Evolutionary conservation across 2,329 filamentous ascomycete genomes (phyloP), one percentile per base, ranked within the genome.

Genomic region (Coccinonectria pachysandricola): DNA sequence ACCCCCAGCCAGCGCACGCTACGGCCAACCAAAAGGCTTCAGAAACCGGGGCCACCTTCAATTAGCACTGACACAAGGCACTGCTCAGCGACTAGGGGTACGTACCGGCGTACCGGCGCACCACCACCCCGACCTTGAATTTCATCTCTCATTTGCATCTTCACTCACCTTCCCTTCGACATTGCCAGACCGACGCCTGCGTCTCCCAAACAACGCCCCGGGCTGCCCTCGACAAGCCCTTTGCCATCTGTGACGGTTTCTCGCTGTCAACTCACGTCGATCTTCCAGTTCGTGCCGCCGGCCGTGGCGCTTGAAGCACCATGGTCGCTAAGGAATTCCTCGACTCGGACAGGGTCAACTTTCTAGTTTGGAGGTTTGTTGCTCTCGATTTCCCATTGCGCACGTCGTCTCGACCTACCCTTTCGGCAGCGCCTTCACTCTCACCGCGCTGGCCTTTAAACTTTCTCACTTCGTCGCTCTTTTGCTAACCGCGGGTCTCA

Each of bases 361-460:
- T 72, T 64, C 65, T 79, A 54, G 65, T 79, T 52, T 79, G 74
- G 74, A 75, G 71, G 74, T 79, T 64, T 56, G 73, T 68, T 47
- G 40, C 37, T 42, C 40, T 40, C 43, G 42, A 36, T 39, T 37
- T 39, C 37, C 35, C 39, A 43, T 40, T 34, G 35, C 35, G 26
- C 27, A 34, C 27, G 37, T 27, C 34, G 36, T 27, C 32, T 34
- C 24, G 27, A 21, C 36, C 35, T 31, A 26, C 30, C 28, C 27
- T 23, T 15, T 23, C 23, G 20, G 22, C 12, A 21, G 18, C 26
- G 22, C 21, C 17, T 13, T 28, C 24, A 15, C 27, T 15, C 23
- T 19, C 31, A 26, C 23, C 18, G 24, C 27, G 21, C 24, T 36
- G 28, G 32, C 30, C 28, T 28, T 28, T 24, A n/a, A n/a, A n/a